Base-by-base conservation (phyloP, 2,329 filamentous ascomycete species). In the Didymella segeticola region DNA sequence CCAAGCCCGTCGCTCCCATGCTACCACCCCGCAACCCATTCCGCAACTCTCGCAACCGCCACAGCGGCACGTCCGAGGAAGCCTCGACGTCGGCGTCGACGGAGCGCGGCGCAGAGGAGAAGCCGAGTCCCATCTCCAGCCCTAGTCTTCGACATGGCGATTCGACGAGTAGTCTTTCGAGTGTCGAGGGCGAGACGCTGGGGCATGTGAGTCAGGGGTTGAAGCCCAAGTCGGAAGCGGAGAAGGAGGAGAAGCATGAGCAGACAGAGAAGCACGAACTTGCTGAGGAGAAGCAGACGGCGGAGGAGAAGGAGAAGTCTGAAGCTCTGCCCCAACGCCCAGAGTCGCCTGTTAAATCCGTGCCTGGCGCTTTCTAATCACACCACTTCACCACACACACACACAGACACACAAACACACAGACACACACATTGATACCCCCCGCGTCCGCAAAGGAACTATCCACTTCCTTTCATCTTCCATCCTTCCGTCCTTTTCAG, bases 1-100 rank as follows among this genome's bases (percentile, higher is more conserved):
- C 90, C 11, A 96, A 93, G 76, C 84, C 91, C 29, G 76, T 87
- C 1, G 85, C 91, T 1, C 92, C 93, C 1, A 86, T 89, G 8
- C 82, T 96, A 11, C 93, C 93, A 1, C 82, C 85, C 3, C 82
- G 92, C 41, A 96, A 89, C 68, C 89, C 91, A 1, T 86, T 87
- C 55, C 77, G 79, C 33, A 74, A 69, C 47, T 62, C 73, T 20
- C 75, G 79, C 27, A 74, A 69, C 48, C 62, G 74, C 17, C 61
- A 75, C 20, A 73, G 74, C 39, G 66, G 76, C 48, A 63, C 66
- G 37, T 69, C 71, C 0, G 67, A 68, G 25, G n/a, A n/a, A n/a
- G n/a, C n/a, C n/a, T n/a, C n/a, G n/a, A n/a, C n/a, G n/a, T n/a
- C n/a, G n/a, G 57, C 60, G 11, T 67, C 66, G 15, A 61, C 57